Percentiles rank a stretch among this genome's conserved stretches.
Conservation (phyloP, 2,329 filamentous ascomycete species). For the Fusarium tricinctum region DNA sequence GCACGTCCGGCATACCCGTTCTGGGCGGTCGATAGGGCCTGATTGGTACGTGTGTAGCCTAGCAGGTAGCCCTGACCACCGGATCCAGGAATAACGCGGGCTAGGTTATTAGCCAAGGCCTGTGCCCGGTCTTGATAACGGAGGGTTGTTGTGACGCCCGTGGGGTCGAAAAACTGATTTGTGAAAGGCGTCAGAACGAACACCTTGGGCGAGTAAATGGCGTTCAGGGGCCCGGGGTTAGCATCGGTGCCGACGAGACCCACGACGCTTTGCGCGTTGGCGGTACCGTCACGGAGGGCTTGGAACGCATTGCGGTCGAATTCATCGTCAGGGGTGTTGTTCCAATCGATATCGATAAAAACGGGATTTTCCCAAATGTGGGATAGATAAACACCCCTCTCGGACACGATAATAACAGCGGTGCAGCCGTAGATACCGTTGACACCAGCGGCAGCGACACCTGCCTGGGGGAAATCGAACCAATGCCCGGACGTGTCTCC, state of each 20-base stretch:
- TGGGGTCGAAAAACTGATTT: background rate
- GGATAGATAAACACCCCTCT: conserved; percentile 38
- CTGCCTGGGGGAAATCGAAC: conserved; percentile 6
- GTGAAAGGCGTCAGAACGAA: conserved; percentile 39
- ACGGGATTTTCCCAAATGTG: conserved; percentile 46
- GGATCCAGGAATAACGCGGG: conserved; percentile 29
- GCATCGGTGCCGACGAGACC: conserved; percentile 20
- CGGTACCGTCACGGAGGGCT: conserved; percentile 27
- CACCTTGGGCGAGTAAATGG: conserved; percentile 28
- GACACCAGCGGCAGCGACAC: conserved; percentile 30
- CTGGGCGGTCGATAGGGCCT: conserved; percentile 4
- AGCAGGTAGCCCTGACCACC: conserved; percentile 3
- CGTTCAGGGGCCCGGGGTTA: conserved; percentile 18
- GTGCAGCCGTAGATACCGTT: conserved; percentile 46
- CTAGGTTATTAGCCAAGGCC: conserved; percentile 4
- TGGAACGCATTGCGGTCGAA: conserved; percentile 24
- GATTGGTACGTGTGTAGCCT: conserved; percentile 27
- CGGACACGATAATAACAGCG: conserved; percentile 36
- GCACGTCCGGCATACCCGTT: conserved; percentile 19
- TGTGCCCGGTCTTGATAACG: conserved; percentile 26
- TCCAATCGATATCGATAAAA: conserved; percentile 20
- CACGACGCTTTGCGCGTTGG: conserved; percentile 13
- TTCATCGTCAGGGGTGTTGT: conserved; percentile 1
- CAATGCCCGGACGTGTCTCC: conserved; percentile 29
- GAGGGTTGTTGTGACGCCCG: background rate